Evolutionary conservation across 1,284 basidiomycete genomes (phyloP), one percentile per base, ranked within the genome.

Genomic region (Pseudozyma tsukubaensis): DNA sequence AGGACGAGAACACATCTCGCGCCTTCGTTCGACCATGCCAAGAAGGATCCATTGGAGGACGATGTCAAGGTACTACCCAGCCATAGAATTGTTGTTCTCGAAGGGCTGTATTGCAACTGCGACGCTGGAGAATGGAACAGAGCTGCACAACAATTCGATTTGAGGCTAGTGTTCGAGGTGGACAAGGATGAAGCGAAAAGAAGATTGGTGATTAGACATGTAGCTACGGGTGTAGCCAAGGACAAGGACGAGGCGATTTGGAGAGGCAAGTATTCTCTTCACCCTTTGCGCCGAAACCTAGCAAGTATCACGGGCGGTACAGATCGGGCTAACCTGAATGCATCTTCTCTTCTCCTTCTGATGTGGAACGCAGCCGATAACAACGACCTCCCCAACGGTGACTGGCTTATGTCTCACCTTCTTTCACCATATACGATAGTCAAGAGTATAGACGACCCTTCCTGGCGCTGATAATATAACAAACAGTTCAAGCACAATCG

Each of bases 91-190:
- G 88, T 96, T 56, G 84, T 95, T 61, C 88, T 95, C 64, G 93
- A 96, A 85, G 93, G 94, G 0, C 86, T 96, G 10, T 94, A 96
- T 84, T 89, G 90, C 6, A 89, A 93, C 65, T 88, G 94, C 19
- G 87, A 90, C 37, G 86, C 89, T 18, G 86, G 88, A 0, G 91
- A 91, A 0, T 97, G 95, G 95, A 82, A 82, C 1, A 87, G 88
- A 16, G 92, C 90, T 1, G 89, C 90, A 0, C 84, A 86, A 24
- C 80, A 89, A 70, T 87, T 95, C 63, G 92, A 97, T 80, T 90
- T 93, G 79, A 87, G 92, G 14, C 91, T 93, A 88, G 91, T 91
- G 85, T 86, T 97, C 21, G 86, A 91, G 12, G 86, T 92, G 8
- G 89, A 90, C 34, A 80, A 87, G 7, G 86, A 86, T 1, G 88